Evolutionary conservation across 1,284 basidiomycete genomes (phyloP).

Genomic region (Psilocybe mexicana): DNA sequence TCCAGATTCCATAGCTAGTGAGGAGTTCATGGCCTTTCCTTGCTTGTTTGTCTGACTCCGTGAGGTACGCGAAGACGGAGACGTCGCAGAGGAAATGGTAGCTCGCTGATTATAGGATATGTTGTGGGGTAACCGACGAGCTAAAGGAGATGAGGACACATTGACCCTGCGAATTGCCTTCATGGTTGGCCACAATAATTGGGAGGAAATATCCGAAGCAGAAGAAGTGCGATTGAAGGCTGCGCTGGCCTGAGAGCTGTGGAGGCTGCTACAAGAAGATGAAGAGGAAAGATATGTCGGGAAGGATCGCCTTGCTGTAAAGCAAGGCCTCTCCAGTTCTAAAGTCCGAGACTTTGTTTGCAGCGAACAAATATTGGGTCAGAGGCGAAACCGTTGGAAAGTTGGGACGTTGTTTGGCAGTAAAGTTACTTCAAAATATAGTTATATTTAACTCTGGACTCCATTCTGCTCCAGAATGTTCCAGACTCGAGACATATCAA

Average conservation of each 20-base stretch:
- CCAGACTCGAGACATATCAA: no score
- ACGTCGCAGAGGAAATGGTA: constrained; percentile 18
- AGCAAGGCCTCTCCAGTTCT: no score
- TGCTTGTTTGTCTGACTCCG: constrained; percentile 14
- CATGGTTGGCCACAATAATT: constrained; percentile 8
- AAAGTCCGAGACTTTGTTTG: no score
- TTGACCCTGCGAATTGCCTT: constrained; percentile 19
- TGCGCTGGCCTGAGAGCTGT: constrained; percentile 5
- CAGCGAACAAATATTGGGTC: no score
- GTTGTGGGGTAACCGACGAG: constrained; percentile 3
- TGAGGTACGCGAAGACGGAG: constrained; percentile 11
- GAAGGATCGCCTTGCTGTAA: no score
- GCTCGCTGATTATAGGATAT: constrained; percentile 18
- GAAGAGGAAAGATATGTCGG: background rate
- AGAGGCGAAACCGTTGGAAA: no score
- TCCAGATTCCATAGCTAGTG: constrained; percentile 31
- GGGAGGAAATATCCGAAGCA: background rate
- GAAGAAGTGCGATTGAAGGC: background rate
- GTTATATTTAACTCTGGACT: no score
- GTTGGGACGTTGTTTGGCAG: no score
- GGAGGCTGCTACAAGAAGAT: constrained; percentile 13
- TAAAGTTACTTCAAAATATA: no score
- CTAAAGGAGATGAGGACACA: constrained; percentile 13
- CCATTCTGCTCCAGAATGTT: no score
- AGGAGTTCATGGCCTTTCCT: constrained; percentile 36